A percentile compares a stretch with the other conserved stretches of the same genome.
Evolutionary conservation across 179 eudicot species (phyloP).

Genomic region (Beta lomatogona): DNA sequence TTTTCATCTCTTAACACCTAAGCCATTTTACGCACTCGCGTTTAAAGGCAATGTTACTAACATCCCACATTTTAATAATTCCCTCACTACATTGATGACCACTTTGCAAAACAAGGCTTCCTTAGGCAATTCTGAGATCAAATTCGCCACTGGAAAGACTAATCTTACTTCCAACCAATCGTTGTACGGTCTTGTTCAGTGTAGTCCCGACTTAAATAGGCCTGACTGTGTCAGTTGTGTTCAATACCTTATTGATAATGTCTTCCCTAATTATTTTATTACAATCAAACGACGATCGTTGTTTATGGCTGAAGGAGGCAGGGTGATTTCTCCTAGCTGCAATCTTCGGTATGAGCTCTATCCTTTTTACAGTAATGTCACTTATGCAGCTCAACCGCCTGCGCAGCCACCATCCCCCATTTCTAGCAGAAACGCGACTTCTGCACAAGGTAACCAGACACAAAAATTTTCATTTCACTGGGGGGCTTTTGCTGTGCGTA

Average conservation of each 20-base stretch:
- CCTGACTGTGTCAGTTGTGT: conserved; percentile 28
- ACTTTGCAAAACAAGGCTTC: conserved; percentile 29
- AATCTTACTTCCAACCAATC: conserved; percentile 9
- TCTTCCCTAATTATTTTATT: not conserved
- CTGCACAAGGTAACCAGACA: not conserved
- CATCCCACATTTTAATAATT: conserved; percentile 17
- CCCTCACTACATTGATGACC: conserved; percentile 22
- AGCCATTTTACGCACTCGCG: not conserved
- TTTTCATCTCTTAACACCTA: conserved; percentile 9
- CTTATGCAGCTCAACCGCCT: not conserved
- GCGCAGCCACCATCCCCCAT: not conserved
- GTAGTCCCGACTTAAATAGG: conserved; percentile 44
- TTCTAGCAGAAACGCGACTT: not conserved
- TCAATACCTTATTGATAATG: not conserved
- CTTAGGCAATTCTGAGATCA: conserved; percentile 29
- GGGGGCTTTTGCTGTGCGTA: not conserved
- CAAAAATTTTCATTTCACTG: not conserved
- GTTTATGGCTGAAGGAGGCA: not conserved
- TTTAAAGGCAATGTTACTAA: not conserved
- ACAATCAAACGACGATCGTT: not conserved
- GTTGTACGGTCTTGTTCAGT: conserved; percentile 46
- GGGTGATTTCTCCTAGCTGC: not conserved
- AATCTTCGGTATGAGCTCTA: too few species aligned
- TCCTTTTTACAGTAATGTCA: not conserved
- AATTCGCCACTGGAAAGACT: conserved; percentile 34